These are phyloP conservation scores for Endoconidiophora polonica DNA, from an alignment of 2,329 filamentous ascomycete species.

Conservation along the genomic window DNA sequence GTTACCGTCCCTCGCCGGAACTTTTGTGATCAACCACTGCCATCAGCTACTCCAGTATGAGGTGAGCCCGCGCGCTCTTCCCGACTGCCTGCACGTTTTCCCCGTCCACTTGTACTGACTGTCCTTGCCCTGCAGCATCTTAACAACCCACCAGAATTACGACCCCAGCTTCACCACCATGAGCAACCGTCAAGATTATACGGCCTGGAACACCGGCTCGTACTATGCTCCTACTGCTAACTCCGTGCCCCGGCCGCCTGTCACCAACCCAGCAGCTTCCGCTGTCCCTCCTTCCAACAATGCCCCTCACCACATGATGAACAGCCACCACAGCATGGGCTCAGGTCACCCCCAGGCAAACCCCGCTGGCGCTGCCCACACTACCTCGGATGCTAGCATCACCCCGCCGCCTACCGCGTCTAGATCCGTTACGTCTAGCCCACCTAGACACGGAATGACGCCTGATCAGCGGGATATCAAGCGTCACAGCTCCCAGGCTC, in stretches of 20 bases:
- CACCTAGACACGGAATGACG: conserved; percentile 35
- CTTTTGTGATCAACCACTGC: too few species aligned
- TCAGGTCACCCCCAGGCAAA: conserved; percentile 1
- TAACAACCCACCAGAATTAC: conserved; percentile 8
- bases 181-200: conserved; percentile 11
- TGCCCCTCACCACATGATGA: conserved; percentile 11
- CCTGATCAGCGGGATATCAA: conserved; percentile 45
- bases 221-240: background rate
- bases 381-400: conserved; percentile 29
- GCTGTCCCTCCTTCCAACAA: conserved; percentile 6
- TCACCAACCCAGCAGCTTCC: background rate
- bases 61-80: conserved; percentile 12
- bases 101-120: conserved; percentile 3
- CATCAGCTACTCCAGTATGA: conserved; percentile 8
- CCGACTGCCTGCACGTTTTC: conserved; percentile 4
- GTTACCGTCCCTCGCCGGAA: too few species aligned
- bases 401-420: conserved; percentile 30
- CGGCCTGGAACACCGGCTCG: conserved; percentile 8
- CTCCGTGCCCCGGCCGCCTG: background rate
- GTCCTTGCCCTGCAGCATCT: background rate
- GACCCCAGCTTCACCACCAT: conserved; percentile 11
- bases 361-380: conserved; percentile 12
- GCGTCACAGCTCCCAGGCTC: conserved; percentile 41
- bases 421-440: conserved; percentile 40
- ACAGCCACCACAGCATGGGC: conserved; percentile 4